A percentile compares a stretch with the other conserved stretches of the same genome.
Evolutionary conservation across 164 flowering plant species (phyloP).

Genomic region (Aristolochia contorta): DNA sequence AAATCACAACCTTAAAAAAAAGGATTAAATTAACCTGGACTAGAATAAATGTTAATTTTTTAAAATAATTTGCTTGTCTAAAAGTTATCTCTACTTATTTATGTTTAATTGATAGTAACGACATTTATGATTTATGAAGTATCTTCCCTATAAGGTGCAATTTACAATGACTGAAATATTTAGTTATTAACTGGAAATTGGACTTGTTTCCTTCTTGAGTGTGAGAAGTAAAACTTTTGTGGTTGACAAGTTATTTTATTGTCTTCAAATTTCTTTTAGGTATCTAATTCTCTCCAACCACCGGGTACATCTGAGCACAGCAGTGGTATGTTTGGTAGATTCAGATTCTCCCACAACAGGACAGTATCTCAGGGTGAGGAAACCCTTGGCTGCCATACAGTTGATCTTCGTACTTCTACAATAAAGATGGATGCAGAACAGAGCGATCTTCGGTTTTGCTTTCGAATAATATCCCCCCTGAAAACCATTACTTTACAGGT

Average conservation of each 20-base stretch:
- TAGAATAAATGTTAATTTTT: too few species aligned
- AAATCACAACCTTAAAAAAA: too few species aligned
- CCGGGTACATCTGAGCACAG: conserved; percentile 35
- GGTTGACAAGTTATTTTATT: not conserved
- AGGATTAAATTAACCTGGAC: too few species aligned
- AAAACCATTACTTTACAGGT: conserved; percentile 89
- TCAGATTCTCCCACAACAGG: conserved; percentile 51
- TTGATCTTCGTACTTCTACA: conserved; percentile 70
- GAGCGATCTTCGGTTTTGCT: conserved; percentile 78
- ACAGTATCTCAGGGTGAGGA: conserved; percentile 43
- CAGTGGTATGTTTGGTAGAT: conserved; percentile 74
- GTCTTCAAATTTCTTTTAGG: conserved; percentile 25
- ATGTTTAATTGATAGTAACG: too few species aligned
- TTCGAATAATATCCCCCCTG: conserved; percentile 74
- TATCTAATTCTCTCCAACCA: conserved; percentile 39
- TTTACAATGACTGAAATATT: too few species aligned
- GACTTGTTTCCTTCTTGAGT: too few species aligned
- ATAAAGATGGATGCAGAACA: conserved; percentile 91
- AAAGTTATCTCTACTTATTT: too few species aligned
- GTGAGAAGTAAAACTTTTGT: not conserved
- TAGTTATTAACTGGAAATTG: too few species aligned
- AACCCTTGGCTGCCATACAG: conserved; percentile 43
- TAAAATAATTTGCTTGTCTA: too few species aligned
- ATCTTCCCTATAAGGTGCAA: too few species aligned
- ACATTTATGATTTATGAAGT: too few species aligned